These are phyloP conservation scores for Puccinia coronata DNA, from an alignment of 1,284 basidiomycete species.

Conservation along the genomic window DNA sequence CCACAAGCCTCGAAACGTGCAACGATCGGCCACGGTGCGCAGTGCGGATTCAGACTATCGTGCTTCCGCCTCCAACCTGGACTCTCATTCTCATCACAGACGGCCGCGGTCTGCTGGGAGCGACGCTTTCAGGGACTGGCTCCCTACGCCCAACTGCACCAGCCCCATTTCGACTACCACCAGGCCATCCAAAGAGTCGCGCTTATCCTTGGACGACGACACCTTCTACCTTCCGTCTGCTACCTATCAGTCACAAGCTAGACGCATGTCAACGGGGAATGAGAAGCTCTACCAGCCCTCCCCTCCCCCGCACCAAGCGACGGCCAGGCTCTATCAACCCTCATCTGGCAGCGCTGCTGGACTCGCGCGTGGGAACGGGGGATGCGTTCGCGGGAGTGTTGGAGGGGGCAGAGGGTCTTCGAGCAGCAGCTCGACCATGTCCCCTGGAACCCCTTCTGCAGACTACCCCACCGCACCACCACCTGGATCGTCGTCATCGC, in stretches of 20 bases:
- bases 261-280: constrained; percentile 11
- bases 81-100: neutral
- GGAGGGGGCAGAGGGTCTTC: neutral
- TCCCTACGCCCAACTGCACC: neutral
- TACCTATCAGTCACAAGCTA: neutral
- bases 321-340: neutral
- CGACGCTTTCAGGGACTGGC: neutral
- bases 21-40: constrained; percentile 28
- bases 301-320: neutral
- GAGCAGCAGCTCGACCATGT: neutral
- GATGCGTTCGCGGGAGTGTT: too few species aligned
- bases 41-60: constrained; percentile 28
- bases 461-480: neutral
- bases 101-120: constrained; percentile 8
- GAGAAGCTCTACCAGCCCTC: neutral
- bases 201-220: neutral
- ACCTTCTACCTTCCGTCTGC: neutral
- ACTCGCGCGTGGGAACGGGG: too few species aligned
- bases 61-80: neutral
- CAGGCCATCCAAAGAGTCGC: neutral
- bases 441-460: neutral
- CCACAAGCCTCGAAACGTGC: neutral
- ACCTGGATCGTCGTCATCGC: too few species aligned
- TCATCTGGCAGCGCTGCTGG: neutral
- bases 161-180: neutral